Evolutionary conservation across 345 rosid species (phyloP).

Genomic region (Sonneratia alba): DNA sequence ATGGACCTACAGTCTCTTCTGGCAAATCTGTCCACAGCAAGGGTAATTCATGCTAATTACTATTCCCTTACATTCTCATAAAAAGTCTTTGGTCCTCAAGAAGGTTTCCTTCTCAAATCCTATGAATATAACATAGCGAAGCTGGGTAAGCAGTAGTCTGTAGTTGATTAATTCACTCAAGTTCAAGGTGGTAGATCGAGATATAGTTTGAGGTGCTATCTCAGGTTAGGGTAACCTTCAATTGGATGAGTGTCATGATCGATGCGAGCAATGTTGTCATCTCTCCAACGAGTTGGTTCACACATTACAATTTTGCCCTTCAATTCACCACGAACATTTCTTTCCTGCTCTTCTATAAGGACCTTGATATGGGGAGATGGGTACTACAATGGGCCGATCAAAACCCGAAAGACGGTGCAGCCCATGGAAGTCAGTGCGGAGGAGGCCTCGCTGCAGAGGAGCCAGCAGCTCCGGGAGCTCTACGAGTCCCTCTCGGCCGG

Average conservation of each 20-base stretch:
- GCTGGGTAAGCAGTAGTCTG: no score
- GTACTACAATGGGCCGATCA: conserved; percentile 92
- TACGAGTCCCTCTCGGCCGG: conserved; percentile 74
- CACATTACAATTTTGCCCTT: no score
- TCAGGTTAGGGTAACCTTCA: no score
- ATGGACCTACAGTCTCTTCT: conserved; percentile 92
- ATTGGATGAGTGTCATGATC: no score
- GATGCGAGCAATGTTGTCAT: no score
- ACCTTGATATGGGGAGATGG: conserved; percentile 84
- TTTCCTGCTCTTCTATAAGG: conserved; percentile 22
- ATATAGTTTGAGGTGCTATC: no score
- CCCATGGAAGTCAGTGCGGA: conserved; percentile 85
- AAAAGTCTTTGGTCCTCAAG: neutral
- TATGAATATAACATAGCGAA: no score
- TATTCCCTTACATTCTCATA: neutral
- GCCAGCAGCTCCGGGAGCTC: conserved; percentile 92
- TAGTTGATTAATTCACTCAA: no score
- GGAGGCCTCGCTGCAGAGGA: conserved; percentile 88
- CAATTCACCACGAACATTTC: no score
- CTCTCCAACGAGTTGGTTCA: no score
- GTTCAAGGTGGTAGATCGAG: no score
- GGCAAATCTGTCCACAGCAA: conserved; percentile 93
- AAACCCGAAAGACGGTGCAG: conserved; percentile 93
- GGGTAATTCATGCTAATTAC: conserved; percentile 29
- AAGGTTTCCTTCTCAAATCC: neutral